A percentile compares a stretch with the other conserved stretches of the same genome.
Conservation (phyloP, 768 basidiomycete genomes). For the Suillus lakei region DNA sequence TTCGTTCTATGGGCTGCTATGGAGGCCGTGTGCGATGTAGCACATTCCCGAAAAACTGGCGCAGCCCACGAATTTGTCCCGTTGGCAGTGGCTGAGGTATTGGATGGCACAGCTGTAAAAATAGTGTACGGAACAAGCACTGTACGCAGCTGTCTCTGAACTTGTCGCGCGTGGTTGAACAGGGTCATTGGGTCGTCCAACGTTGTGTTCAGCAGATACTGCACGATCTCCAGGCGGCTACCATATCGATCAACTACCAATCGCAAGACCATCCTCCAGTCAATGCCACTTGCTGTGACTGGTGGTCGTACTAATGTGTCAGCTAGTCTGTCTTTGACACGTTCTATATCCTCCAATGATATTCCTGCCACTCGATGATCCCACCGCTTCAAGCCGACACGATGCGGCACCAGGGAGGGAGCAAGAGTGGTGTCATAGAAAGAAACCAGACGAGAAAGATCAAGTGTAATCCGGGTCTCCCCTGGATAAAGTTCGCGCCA, state of each 20-base stretch:
- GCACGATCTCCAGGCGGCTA: constrained; percentile 47
- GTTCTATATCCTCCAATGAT: constrained; percentile 20
- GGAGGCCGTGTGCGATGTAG: constrained; percentile 15
- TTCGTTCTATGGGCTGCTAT: background rate
- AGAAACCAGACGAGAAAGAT: constrained; percentile 22
- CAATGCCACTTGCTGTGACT: constrained; percentile 35
- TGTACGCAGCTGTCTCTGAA: constrained; percentile 24
- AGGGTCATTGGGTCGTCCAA: constrained; percentile 17
- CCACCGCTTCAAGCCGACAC: constrained; percentile 23
- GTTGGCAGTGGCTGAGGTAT: background rate
- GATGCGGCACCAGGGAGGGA: constrained; percentile 19
- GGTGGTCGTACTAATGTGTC: constrained; percentile 7
- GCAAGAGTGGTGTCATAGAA: constrained; percentile 33
- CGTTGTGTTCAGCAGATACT: constrained; percentile 37
- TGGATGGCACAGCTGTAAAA: background rate
- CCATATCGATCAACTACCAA: constrained; percentile 46
- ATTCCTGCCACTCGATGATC: no score
- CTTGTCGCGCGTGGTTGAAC: constrained; percentile 10
- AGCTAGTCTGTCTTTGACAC: constrained; percentile 12
- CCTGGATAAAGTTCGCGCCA: constrained; percentile 30
- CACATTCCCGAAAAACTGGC: constrained; percentile 15
- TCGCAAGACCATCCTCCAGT: constrained; percentile 46
- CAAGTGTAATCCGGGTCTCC: constrained; percentile 28
- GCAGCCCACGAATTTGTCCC: constrained; percentile 13
- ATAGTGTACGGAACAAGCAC: constrained; percentile 19